phyloP scores from a whole-genome alignment of 306 rosid genomes.

The Castanopsis chinensis region DNA sequence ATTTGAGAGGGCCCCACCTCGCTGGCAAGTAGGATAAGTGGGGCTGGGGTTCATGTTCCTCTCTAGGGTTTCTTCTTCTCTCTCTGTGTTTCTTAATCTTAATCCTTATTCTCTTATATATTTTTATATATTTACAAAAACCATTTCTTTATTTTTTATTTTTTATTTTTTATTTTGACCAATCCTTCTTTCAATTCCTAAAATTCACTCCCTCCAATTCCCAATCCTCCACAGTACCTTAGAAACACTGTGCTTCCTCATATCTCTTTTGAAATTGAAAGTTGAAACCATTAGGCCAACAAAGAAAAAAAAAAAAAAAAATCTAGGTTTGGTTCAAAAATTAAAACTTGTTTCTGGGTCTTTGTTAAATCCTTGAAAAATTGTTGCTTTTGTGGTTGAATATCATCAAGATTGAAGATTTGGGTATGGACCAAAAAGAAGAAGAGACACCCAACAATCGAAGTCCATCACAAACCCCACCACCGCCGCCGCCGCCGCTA shows the following conservation, averaged over 20 bases:
- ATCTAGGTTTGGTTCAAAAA: too few species aligned
- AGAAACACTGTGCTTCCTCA: slow-evolving; percentile 9
- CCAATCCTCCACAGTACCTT: slow-evolving; percentile 43
- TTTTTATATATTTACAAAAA: neutral
- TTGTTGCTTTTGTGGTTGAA: neutral
- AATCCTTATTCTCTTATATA: neutral
- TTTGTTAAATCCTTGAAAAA: neutral
- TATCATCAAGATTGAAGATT: slow-evolving; percentile 28
- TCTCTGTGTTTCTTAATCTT: neutral
- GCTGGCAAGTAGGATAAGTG: slow-evolving; percentile 49
- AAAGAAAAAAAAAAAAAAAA: too few species aligned
- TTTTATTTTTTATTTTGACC: neutral
- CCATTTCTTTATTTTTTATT: too few species aligned
- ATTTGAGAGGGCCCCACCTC: slow-evolving; percentile 56
- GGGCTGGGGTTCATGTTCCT: slow-evolving; percentile 40
- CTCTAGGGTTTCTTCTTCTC: slow-evolving; percentile 51
- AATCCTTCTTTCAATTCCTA: slow-evolving; percentile 21
- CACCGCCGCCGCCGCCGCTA: slow-evolving; percentile 19
- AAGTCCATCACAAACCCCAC: slow-evolving; percentile 26
- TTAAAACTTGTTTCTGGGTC: too few species aligned
- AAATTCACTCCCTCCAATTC: slow-evolving; percentile 43
- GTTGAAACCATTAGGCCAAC: too few species aligned
- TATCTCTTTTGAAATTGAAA: neutral
- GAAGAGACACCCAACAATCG: slow-evolving; percentile 12
- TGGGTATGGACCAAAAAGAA: slow-evolving; percentile 13